Conservation (phyloP, 202 grass and related monocot species). For the Setaria italica region DNA sequence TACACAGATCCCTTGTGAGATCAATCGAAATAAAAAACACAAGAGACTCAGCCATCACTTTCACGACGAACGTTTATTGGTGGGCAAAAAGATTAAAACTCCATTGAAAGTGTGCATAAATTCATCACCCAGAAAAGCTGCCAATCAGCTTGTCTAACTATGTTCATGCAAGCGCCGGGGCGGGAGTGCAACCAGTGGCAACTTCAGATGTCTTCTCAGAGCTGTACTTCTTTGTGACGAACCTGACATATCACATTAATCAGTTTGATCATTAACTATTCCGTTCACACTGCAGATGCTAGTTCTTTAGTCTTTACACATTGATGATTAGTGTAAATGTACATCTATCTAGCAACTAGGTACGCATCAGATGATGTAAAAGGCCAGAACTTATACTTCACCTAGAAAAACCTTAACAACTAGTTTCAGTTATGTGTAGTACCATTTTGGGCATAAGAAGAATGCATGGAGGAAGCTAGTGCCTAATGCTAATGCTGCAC, state of each 20-base stretch:
- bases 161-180: conserved; percentile 52
- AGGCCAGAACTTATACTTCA: background rate
- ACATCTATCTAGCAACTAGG: no score
- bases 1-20: conserved; percentile 48
- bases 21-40: conserved; percentile 34
- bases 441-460: conserved; percentile 2
- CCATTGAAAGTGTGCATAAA: conserved; percentile 13
- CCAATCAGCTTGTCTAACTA: conserved; percentile 33
- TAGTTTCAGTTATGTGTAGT: background rate
- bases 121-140: conserved; percentile 20
- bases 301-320: background rate
- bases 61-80: conserved; percentile 47
- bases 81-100: background rate
- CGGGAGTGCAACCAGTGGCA: conserved; percentile 68
- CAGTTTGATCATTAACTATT: conserved; percentile 5
- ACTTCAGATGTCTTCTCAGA: conserved; percentile 65
- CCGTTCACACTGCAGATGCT: background rate
- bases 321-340: conserved; percentile 19
- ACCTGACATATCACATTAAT: conserved; percentile 59
- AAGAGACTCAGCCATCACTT: conserved; percentile 28
- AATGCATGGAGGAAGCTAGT: background rate
- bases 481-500: background rate
- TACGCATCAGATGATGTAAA: no score
- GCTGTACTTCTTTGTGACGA: conserved; percentile 90
- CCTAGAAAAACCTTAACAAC: background rate